phyloP scores from a whole-genome alignment of 2,329 filamentous ascomycete species.

The Claviceps purpurea region DNA sequence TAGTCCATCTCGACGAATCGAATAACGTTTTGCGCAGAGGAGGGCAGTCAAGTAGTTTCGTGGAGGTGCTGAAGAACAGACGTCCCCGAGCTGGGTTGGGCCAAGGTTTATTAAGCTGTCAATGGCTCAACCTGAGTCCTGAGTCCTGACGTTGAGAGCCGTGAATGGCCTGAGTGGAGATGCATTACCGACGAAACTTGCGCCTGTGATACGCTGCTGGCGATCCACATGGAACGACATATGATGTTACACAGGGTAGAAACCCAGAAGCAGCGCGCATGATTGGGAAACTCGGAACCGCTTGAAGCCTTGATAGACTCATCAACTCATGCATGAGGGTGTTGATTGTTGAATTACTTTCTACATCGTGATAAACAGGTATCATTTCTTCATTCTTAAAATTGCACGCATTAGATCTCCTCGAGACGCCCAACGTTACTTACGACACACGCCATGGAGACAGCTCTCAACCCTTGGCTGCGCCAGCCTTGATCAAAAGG shows the following conservation, averaged over 20 bases:
- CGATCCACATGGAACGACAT: neutral
- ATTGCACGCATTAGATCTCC: neutral
- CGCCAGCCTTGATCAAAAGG: slow-evolving; percentile 80
- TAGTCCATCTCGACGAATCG: slow-evolving; percentile 34
- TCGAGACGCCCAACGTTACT: neutral
- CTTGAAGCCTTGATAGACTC: too few species aligned
- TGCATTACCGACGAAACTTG: neutral
- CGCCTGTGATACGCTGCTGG: neutral
- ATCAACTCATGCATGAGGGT: too few species aligned
- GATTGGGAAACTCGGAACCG: too few species aligned
- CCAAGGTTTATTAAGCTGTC: neutral
- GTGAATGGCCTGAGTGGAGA: neutral
- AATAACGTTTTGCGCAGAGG: neutral
- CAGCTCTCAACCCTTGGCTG: slow-evolving; percentile 50
- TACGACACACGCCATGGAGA: neutral
- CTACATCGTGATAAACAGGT: neutral
- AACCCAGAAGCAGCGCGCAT: too few species aligned
- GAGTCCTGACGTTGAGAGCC: neutral
- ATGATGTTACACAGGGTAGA: neutral
- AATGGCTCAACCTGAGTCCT: neutral
- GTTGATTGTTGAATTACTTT: neutral
- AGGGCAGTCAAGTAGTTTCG: neutral
- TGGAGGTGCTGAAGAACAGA: neutral
- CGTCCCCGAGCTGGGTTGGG: neutral
- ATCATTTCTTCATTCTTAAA: neutral